Base-by-base conservation (phyloP, 1,139 yeast species). In the Scheffersomyces insectosa region DNA sequence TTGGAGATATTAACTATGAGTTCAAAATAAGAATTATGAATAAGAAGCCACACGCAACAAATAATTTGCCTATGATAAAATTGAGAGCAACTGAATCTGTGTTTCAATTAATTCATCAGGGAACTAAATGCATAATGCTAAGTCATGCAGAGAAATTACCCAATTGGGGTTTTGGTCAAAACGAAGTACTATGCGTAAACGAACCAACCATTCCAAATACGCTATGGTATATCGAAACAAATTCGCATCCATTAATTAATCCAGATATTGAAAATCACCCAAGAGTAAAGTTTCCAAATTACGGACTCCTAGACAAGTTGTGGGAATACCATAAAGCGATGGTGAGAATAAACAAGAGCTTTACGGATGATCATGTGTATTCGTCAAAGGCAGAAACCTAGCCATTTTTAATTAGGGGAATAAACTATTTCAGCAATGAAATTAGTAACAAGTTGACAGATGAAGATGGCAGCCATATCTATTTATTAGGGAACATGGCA, bases 131-230 rank as follows among this genome's bases (percentile, higher is more conserved):
- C 60, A 70, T 71, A 14, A 57, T 88, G 39, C 60, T 86, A 48
- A 77, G 86, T 6, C 95, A 88, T 56, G 76, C 75, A 29, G 72
- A 72, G 6, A 75, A 69, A 50, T 66, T 88, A 34, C 95, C 95
- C 3, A 72, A 70, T 1, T 85, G 90, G 89, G 95, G 83, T 0
- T 72, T 71, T 49, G 70, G 72, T 29, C 95, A 86, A 55, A 83
- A 82, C 59, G 96, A 89, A 65, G 88, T 88, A 2, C 65, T 85
- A 16, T 89, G 96, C 62, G 76, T 86, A 30, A 78, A 79, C 35
- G 78, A 77, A 30, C 89, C 95, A 10, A 78, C 78, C 3, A 62
- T 70, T 30, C 75, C 78, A 10, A 77, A 81, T 52, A 72, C 91
- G 0, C 62, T 78, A 37, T 88, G 95, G 83, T 77, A 70, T 50